Percentiles rank a stretch among this genome's conserved stretches.
Conservation (phyloP, 2,329 filamentous ascomycete species). For the Fusarium sp. region DNA sequence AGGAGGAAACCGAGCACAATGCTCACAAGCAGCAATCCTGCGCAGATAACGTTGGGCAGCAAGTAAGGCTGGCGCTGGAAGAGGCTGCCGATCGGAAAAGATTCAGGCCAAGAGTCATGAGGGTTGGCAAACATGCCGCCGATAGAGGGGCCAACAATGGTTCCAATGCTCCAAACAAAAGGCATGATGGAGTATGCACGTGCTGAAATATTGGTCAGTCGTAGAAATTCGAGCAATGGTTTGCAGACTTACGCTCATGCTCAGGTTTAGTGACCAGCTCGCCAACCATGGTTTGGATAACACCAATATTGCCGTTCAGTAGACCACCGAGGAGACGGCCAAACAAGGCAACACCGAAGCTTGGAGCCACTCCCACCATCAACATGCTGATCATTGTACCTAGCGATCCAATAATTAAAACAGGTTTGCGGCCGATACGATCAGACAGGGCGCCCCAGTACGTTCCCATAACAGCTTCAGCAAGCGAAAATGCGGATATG, state of each 20-base stretch:
- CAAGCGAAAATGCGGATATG: slow-evolving; percentile 86
- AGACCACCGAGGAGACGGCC: slow-evolving; percentile 83
- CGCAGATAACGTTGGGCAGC: slow-evolving; percentile 88
- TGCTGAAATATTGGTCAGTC: slow-evolving; percentile 58
- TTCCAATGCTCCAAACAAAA: slow-evolving; percentile 92
- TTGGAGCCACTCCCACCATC: slow-evolving; percentile 83
- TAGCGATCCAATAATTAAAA: slow-evolving; percentile 81
- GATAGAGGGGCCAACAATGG: slow-evolving; percentile 87
- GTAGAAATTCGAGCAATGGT: background rate
- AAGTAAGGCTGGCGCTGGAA: slow-evolving; percentile 88
- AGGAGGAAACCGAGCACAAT: slow-evolving; percentile 83
- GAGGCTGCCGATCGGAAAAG: slow-evolving; percentile 74
- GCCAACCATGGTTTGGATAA: slow-evolving; percentile 92
- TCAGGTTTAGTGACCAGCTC: slow-evolving; percentile 86
- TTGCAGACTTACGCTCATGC: slow-evolving; percentile 79
- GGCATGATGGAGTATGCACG: slow-evolving; percentile 92
- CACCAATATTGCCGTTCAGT: slow-evolving; percentile 90
- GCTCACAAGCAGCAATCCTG: slow-evolving; percentile 78
- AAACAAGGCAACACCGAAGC: slow-evolving; percentile 83
- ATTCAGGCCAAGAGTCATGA: slow-evolving; percentile 74
- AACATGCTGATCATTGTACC: slow-evolving; percentile 87
- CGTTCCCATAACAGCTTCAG: slow-evolving; percentile 85
- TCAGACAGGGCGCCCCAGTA: slow-evolving; percentile 89
- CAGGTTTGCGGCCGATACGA: slow-evolving; percentile 83
- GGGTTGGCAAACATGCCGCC: slow-evolving; percentile 89